Evolutionary conservation across 2,329 filamentous ascomycete species (phyloP), one percentile per base, ranked within the genome.

Genomic region (Penicillium concentricum): DNA sequence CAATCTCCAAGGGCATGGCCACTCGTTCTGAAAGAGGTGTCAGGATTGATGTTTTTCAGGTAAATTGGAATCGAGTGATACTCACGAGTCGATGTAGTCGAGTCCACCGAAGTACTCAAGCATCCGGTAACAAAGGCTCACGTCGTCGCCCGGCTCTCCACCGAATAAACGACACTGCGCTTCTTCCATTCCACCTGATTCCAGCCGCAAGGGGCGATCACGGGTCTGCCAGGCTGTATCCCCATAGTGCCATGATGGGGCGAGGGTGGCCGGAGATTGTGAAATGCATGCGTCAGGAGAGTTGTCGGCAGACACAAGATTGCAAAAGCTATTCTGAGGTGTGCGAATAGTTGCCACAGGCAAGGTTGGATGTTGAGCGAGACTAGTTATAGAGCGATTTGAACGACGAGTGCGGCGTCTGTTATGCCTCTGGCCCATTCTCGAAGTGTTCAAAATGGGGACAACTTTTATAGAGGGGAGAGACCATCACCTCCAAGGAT

Each of bases 61-160:
- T 34, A 7, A 24, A 35, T 24, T 9, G 10, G 41, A 13, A 32
- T 32, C 38, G 15, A 60, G 46, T 32, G 34, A 41, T 43, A 72
- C 71, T 74, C 63, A 76, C 71, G 70, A 67, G 56, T 79, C 69
- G 58, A 80, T 76, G 66, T 78, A 81, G 61, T 81, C 78, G 62
- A 81, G 74, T 53, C 75, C 75, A 63, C 71, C 77, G 56, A 81
- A 81, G 54, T 77, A 79, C 62, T 80, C 78, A 58, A 79, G 70
- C 79, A 81, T 81, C 54, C 74, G 74, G 63, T 76, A 76, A 65
- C 78, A 80, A 42, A 81, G 72, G 54, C 62, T 70, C 58, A 73
- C 64, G 58, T 78, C 75, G 57, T 78, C 76, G 32, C 75, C 76
- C 16, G 75, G 73, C 61, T 76, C 76, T 13, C 75, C 77, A 26